Base-by-base conservation (phyloP, 2,329 filamentous ascomycete genomes). In the Colletotrichum theobromicola region DNA sequence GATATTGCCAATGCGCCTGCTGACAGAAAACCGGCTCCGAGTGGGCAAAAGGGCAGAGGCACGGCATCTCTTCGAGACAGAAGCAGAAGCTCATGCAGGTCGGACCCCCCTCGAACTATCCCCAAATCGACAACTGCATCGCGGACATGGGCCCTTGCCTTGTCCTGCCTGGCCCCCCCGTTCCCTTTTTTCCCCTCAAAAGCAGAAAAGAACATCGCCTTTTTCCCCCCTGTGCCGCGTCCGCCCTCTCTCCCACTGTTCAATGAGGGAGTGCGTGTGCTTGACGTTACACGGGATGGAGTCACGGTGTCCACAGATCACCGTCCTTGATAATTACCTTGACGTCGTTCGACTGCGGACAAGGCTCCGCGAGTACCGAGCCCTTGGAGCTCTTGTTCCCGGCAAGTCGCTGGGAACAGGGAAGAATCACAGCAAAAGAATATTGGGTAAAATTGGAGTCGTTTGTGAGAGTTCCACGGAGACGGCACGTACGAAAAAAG, bases 61-160 rank as follows among this genome's bases (percentile, higher is more conserved):
- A 58, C 32, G 64, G 67, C 71, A 55, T 70, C 32, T 61, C 37
- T 55, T 73, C 35, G 57, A 34, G 65, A 63, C 46, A 32, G 34
- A 42, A 72, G 58, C 58, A 70, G 70, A 58, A 64, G 71, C 37
- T 68, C 61, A 70, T 74, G 61, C 61, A 66, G 53, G 42, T 55
- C 64, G 30, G 66, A 35, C 26, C 65, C 26, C 26, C 42, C 46
- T 64, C 21, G 35, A n/a, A 34, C 72, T 72, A 74, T 71, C 30
- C 72, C 68, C 72, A 67, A 74, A 71, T 67, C 67, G 67, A 74
- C 72, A 74, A 74, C 61, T 74, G 42, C 37, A 74, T 74, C 72
- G 72, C 57, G 32, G 72, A 26, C 67, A 53, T 62, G 72, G 55
- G 55, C 72, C 37, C 28, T n/a, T 61, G 30, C 18, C 70, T 30